Percentiles rank a stretch among this genome's conserved stretches.
phyloP scores from a whole-genome alignment of 805 yeast species.

The Hanseniaspora mollemarum region DNA sequence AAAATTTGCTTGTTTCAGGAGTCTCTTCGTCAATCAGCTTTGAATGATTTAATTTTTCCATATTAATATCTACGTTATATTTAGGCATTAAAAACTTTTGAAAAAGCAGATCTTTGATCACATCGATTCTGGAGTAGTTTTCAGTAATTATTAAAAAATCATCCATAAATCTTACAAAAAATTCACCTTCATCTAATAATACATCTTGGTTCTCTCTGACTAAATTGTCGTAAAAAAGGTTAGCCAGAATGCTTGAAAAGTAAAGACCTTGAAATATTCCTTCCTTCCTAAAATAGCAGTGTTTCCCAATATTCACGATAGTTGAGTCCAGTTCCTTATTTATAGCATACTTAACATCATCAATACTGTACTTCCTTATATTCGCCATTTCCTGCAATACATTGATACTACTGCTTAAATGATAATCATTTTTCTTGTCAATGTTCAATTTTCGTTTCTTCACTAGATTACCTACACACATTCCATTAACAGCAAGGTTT shows the following conservation, averaged over 20 bases:
- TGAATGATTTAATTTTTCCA: conserved; percentile 30
- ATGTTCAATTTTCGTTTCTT: neutral
- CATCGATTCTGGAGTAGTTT: conserved; percentile 25
- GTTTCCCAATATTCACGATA: conserved; percentile 32
- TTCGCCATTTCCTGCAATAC: neutral
- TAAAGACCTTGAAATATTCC: conserved; percentile 85
- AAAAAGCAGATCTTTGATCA: conserved; percentile 20
- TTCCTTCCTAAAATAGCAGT: conserved; percentile 37
- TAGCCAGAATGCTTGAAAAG: conserved; percentile 63
- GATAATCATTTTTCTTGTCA: neutral
- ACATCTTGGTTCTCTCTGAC: conserved; percentile 30
- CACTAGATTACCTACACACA: neutral
- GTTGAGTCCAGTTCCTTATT: conserved; percentile 45
- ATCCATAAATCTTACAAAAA: conserved; percentile 62
- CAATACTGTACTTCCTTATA: conserved; percentile 27
- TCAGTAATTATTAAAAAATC: conserved; percentile 69
- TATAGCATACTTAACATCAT: conserved; percentile 38
- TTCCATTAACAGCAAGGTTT: neutral
- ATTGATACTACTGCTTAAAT: neutral
- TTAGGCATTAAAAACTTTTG: conserved; percentile 32
- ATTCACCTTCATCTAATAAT: conserved; percentile 19
- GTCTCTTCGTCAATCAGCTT: conserved; percentile 21
- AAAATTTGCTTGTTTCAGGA: conserved; percentile 19
- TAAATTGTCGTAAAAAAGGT: conserved; percentile 55
- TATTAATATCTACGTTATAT: conserved; percentile 35